These are phyloP conservation scores for Ceratocystiopsis sp. DNA, from an alignment of 2,329 filamentous ascomycete species.

Conservation along the genomic window DNA sequence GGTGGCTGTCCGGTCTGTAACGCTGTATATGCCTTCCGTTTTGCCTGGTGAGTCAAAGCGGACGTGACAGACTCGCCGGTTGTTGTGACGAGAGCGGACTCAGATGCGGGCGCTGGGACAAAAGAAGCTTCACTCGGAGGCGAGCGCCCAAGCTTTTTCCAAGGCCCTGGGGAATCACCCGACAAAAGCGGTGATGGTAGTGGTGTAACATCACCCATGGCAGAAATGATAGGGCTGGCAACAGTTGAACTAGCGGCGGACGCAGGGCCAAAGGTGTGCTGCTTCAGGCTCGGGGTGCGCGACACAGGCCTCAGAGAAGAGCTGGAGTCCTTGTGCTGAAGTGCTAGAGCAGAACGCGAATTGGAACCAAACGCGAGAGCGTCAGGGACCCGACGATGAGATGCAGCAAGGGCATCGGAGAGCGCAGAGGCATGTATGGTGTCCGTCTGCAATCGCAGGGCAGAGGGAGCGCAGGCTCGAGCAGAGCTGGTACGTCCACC, in stretches of 20 bases:
- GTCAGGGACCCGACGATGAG: too few species aligned
- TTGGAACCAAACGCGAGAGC: too few species aligned
- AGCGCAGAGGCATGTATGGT: too few species aligned
- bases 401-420: too few species aligned
- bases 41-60: slow-evolving; percentile 33
- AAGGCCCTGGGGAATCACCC: slow-evolving; percentile 47
- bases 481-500: too few species aligned
- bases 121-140: slow-evolving; percentile 26
- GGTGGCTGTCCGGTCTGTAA: slow-evolving; percentile 16
- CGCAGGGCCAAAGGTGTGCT: slow-evolving; percentile 27
- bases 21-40: slow-evolving; percentile 38
- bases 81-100: slow-evolving; percentile 31
- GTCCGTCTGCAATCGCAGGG: too few species aligned
- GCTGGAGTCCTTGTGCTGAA: slow-evolving; percentile 24
- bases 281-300: slow-evolving; percentile 43
- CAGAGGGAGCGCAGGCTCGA: too few species aligned
- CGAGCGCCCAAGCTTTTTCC: slow-evolving; percentile 36
- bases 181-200: slow-evolving; percentile 58
- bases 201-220: slow-evolving; percentile 64
- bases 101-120: slow-evolving; percentile 18
- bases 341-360: slow-evolving; percentile 1
- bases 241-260: slow-evolving; percentile 48
- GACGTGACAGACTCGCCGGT: slow-evolving; percentile 35
- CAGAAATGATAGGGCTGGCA: slow-evolving; percentile 57
- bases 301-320: slow-evolving; percentile 34